Percentiles rank a stretch among this genome's conserved stretches.
Conservation (phyloP, 805 yeast species). For the Hanseniaspora hatyaiensis region DNA sequence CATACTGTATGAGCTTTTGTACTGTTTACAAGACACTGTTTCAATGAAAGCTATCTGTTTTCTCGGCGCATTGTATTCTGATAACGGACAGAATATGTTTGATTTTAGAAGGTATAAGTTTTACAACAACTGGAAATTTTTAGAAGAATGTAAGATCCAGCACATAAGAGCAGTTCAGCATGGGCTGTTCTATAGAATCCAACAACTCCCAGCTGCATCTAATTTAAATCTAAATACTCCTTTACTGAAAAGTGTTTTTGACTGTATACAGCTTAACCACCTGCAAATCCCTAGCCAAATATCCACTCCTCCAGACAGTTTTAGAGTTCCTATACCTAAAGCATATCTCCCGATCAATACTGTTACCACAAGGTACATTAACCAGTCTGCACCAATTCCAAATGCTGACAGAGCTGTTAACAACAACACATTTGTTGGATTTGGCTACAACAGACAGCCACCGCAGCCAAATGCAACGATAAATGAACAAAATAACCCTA, state of each 20-base stretch:
- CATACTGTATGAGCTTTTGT: too few species aligned
- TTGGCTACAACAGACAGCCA: too few species aligned
- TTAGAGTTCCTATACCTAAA: too few species aligned
- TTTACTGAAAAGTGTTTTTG: too few species aligned
- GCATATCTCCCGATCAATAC: too few species aligned
- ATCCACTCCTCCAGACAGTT: too few species aligned
- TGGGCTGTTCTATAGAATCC: neutral
- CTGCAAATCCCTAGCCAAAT: too few species aligned
- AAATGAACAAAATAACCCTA: neutral
- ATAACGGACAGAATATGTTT: neutral
- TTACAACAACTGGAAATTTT: neutral
- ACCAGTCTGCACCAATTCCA: too few species aligned
- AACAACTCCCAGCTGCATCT: neutral
- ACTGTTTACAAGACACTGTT: slow-evolving; percentile 26
- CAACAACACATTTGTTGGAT: too few species aligned
- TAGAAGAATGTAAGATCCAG: neutral
- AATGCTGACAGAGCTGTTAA: too few species aligned
- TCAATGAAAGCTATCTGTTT: neutral
- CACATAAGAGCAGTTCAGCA: neutral
- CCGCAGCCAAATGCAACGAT: neutral
- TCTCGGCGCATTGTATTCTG: neutral
- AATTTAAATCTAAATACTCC: neutral
- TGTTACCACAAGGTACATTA: too few species aligned
- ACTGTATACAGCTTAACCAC: too few species aligned
- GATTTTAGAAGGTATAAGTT: neutral